These are phyloP conservation scores for Neurospora sublineolata DNA, from an alignment of 495 filamentous ascomycete species.

Conservation along the genomic window DNA sequence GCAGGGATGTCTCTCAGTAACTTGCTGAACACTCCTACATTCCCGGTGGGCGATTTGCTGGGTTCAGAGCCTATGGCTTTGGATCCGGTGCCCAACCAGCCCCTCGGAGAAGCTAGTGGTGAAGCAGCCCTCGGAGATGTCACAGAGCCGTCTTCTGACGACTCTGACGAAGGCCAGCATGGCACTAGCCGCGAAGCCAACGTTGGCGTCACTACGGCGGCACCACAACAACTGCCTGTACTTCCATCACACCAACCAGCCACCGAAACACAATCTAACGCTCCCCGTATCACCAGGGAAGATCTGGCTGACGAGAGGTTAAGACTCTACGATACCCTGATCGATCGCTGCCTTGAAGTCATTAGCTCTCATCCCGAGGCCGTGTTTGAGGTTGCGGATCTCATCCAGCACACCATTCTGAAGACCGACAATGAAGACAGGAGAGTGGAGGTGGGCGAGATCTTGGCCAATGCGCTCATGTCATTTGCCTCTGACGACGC, in stretches of 20 bases:
- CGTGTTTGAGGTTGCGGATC: slow-evolving; percentile 81
- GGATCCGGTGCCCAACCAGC: slow-evolving; percentile 12
- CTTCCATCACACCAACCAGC: slow-evolving; percentile 1
- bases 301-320: slow-evolving; percentile 72
- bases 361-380: slow-evolving; percentile 77
- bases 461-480: slow-evolving; percentile 75
- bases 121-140: slow-evolving; percentile 12
- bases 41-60: neutral
- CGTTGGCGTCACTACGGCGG: neutral
- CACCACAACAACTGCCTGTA: neutral
- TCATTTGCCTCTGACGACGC: slow-evolving; percentile 71
- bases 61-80: slow-evolving; percentile 20
- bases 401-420: slow-evolving; percentile 66
- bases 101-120: slow-evolving; percentile 9
- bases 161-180: slow-evolving; percentile 10
- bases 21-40: neutral
- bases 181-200: slow-evolving; percentile 5
- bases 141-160: slow-evolving; percentile 12
- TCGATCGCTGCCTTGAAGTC: slow-evolving; percentile 83
- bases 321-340: slow-evolving; percentile 60
- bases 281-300: slow-evolving; percentile 49
- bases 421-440: slow-evolving; percentile 54
- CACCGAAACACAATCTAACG: neutral
- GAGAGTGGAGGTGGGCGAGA: slow-evolving; percentile 65
- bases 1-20: slow-evolving; percentile 2